These are phyloP conservation scores for Borealophlyctis nickersoniae DNA, from an alignment of 192 early-diverging fungal genomes.

Conservation along the genomic window DNA sequence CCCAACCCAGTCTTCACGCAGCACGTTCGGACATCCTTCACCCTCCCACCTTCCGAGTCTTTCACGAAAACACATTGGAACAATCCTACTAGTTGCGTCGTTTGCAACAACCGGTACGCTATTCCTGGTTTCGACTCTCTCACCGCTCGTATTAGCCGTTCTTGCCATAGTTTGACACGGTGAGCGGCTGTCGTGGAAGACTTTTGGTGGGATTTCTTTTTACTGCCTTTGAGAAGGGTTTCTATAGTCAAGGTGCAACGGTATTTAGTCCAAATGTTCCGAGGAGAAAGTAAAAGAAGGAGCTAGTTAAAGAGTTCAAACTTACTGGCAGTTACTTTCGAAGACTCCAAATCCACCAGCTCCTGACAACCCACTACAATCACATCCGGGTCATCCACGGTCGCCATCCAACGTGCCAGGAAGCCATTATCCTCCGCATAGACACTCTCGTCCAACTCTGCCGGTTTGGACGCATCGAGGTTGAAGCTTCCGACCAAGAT, in stretches of 20 bases:
- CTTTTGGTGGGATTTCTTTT: constrained; percentile 47
- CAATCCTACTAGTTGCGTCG: constrained; percentile 85
- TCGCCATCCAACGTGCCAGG: constrained; percentile 43
- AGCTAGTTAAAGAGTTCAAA: constrained; percentile 27
- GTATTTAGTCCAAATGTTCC: no score
- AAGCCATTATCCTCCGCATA: constrained; percentile 48
- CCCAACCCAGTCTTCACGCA: constrained; percentile 86
- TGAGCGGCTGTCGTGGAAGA: constrained; percentile 44
- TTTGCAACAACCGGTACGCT: constrained; percentile 64
- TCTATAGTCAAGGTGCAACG: no score
- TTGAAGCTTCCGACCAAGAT: constrained; percentile 91
- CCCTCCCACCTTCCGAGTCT: constrained; percentile 52
- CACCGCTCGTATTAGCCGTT: constrained; percentile 64
- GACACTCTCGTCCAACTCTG: constrained; percentile 57
- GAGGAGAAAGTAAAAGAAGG: constrained; percentile 26
- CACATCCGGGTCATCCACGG: constrained; percentile 64
- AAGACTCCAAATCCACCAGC: constrained; percentile 75
- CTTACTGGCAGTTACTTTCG: constrained; percentile 75
- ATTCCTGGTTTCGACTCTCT: constrained; percentile 41
- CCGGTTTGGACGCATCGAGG: constrained; percentile 86
- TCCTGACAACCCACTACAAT: constrained; percentile 85
- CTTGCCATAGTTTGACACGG: constrained; percentile 81
- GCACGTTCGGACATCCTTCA: constrained; percentile 61
- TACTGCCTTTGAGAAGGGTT: constrained; percentile 53
- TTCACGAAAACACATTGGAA: constrained; percentile 84